A percentile compares a stretch with the other conserved stretches of the same genome.
These are phyloP conservation scores for Fusarium veterinarium DNA, from an alignment of 2,329 filamentous ascomycete species.

Conservation along the genomic window DNA sequence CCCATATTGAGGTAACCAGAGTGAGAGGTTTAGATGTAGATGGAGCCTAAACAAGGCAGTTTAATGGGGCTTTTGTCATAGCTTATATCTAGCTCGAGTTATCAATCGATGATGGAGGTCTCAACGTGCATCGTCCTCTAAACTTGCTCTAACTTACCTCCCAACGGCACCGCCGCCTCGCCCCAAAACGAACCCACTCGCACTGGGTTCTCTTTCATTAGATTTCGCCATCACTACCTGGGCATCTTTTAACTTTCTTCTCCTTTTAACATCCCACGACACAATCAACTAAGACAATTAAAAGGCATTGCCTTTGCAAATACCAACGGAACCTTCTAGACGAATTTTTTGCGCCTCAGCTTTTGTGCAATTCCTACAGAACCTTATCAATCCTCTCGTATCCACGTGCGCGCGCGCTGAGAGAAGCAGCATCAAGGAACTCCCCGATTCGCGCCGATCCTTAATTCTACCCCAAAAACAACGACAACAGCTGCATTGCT, in stretches of 20 bases:
- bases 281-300: conserved; percentile 14
- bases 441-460: conserved; percentile 26
- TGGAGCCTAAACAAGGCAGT: conserved; percentile 25
- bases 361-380: background rate
- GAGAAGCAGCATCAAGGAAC: conserved; percentile 21
- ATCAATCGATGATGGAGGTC: conserved; percentile 35
- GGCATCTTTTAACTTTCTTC: conserved; percentile 4
- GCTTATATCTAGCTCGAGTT: conserved; percentile 27
- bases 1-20: conserved; percentile 25
- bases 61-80: conserved; percentile 26
- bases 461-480: conserved; percentile 3
- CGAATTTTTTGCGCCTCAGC: background rate
- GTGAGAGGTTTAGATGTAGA: conserved; percentile 5
- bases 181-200: conserved; percentile 36
- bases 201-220: conserved; percentile 17
- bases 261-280: background rate
- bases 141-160: conserved; percentile 25
- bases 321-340: background rate
- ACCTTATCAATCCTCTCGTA: conserved; percentile 16
- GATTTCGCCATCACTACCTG: conserved; percentile 25
- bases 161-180: conserved; percentile 24
- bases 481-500: conserved; percentile 8
- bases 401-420: conserved; percentile 9
- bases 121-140: conserved; percentile 23
- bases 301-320: conserved; percentile 3